Evolutionary conservation across 345 rosid species (phyloP).

Genomic region (Sonneratia alba): DNA sequence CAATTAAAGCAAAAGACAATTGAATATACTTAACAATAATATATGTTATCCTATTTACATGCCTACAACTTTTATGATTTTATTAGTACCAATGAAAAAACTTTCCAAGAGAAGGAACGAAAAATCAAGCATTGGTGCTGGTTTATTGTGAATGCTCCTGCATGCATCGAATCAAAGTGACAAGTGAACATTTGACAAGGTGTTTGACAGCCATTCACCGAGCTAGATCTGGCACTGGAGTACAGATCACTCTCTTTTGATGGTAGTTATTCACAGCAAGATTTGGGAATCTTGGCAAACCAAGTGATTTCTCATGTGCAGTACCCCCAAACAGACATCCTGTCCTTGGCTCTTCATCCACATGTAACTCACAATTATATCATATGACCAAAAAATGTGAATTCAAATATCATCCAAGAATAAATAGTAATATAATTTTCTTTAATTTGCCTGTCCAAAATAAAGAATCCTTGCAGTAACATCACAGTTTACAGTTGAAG

Average conservation of each 20-base stretch:
- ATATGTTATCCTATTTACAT: background rate
- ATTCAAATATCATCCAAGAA: background rate
- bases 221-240: too few relatives aligned
- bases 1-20: background rate
- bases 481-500: background rate
- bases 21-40: background rate
- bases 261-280: too few relatives aligned
- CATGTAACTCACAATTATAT: background rate
- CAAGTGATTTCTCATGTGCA: background rate
- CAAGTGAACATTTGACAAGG: too few relatives aligned
- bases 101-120: background rate
- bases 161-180: background rate
- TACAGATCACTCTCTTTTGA: too few relatives aligned
- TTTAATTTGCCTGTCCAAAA: background rate
- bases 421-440: background rate
- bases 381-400: background rate
- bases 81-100: background rate
- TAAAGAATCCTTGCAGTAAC: background rate
- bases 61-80: background rate
- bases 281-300: too few relatives aligned
- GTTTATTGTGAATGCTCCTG: background rate
- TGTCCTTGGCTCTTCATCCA: background rate
- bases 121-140: background rate
- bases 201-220: too few relatives aligned
- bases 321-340: background rate